phyloP scores from a whole-genome alignment of 176 grass and related monocot genomes.

The Secale cereale region DNA sequence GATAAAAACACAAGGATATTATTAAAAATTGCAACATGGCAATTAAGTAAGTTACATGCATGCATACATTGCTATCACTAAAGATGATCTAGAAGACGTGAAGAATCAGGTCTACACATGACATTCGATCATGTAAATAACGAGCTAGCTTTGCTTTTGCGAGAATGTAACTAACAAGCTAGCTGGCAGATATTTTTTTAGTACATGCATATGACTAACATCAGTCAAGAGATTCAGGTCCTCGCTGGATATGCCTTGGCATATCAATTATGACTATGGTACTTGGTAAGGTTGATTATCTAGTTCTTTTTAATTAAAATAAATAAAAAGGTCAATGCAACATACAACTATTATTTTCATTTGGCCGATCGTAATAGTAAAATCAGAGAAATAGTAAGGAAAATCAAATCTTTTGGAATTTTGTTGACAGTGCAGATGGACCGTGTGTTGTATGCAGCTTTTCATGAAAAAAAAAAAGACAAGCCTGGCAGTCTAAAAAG shows the following conservation, averaged over 20 bases:
- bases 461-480: not conserved
- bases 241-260: not conserved
- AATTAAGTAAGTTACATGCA: not conserved
- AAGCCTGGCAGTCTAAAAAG: not conserved
- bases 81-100: conserved; percentile 2
- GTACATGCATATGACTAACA: not conserved
- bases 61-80: not conserved
- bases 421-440: no score
- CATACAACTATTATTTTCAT: not conserved
- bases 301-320: not conserved
- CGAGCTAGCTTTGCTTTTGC: not conserved
- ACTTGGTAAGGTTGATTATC: not conserved
- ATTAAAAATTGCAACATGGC: conserved; percentile 23
- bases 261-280: not conserved
- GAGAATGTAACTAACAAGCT: not conserved
- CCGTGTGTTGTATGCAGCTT: not conserved
- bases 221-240: not conserved
- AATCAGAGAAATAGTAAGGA: no score
- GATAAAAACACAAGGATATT: conserved; percentile 26
- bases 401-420: no score
- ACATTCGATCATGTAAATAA: not conserved
- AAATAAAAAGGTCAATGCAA: not conserved
- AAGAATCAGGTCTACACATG: conserved; percentile 10
- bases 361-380: no score
- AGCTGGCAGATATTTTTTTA: not conserved